Percentiles rank a stretch among this genome's conserved stretches.
phyloP scores from a whole-genome alignment of 176 grass and related monocot species.

The Cymbopogon citratus region DNA sequence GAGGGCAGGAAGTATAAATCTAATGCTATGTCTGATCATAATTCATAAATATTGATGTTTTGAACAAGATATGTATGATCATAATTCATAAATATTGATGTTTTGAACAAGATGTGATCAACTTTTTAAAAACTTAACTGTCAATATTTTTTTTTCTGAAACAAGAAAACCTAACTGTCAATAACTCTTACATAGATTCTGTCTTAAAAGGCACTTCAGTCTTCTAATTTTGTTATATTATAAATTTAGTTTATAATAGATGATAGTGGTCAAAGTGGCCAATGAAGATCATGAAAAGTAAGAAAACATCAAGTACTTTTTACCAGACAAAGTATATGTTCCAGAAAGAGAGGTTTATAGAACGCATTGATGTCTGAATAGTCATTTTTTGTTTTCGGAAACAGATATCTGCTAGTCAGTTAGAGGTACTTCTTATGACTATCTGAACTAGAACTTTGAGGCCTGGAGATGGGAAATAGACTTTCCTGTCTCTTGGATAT shows the following conservation, averaged over 20 bases:
- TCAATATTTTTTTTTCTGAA: too few relatives aligned
- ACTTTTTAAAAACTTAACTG: background rate
- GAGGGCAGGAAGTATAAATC: background rate
- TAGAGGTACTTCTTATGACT: background rate
- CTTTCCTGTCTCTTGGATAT: constrained; percentile 79
- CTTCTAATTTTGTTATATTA: background rate
- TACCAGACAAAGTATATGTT: background rate
- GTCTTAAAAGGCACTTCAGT: background rate
- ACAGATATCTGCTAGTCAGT: background rate
- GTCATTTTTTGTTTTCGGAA: background rate
- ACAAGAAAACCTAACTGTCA: background rate
- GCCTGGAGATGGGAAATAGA: background rate
- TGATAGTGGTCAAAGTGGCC: background rate
- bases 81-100: background rate
- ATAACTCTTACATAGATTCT: background rate
- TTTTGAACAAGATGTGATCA: background rate
- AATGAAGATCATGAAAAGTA: background rate
- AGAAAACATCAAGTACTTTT: background rate
- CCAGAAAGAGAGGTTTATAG: background rate
- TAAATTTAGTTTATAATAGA: background rate
- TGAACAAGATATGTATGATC: background rate
- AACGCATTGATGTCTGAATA: background rate
- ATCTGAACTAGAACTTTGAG: background rate
- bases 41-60: background rate
- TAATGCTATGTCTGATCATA: background rate